phyloP scores from a whole-genome alignment of 768 basidiomycete genomes.

The Leccinum rimulosum region DNA sequence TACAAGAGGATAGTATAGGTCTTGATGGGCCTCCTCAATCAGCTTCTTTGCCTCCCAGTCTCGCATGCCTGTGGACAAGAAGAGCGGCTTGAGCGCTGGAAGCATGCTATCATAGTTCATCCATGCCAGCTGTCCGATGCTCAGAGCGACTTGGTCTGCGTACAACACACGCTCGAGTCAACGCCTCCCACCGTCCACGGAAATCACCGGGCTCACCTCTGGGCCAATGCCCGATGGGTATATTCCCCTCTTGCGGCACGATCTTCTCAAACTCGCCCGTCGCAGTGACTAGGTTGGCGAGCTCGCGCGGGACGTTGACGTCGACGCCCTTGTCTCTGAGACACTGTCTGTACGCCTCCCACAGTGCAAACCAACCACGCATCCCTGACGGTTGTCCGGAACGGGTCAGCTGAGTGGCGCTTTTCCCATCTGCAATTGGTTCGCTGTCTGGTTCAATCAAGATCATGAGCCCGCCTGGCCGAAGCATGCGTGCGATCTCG shows the following conservation, averaged over 20 bases:
- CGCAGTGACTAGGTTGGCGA: slow-evolving; percentile 46
- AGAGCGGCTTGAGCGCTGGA: slow-evolving; percentile 59
- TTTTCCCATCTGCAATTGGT: slow-evolving; percentile 48
- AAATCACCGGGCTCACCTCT: slow-evolving; percentile 39
- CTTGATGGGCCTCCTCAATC: slow-evolving; percentile 60
- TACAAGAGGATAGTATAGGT: slow-evolving; percentile 59
- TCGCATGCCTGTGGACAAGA: slow-evolving; percentile 51
- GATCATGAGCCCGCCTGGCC: slow-evolving; percentile 68
- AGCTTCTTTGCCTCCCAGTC: slow-evolving; percentile 54
- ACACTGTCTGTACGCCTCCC: slow-evolving; percentile 60
- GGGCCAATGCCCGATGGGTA: slow-evolving; percentile 72
- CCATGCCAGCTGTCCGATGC: slow-evolving; percentile 71
- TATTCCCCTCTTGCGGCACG: slow-evolving; percentile 51
- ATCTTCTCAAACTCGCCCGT: slow-evolving; percentile 57
- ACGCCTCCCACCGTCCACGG: slow-evolving; percentile 5
- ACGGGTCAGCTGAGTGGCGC: slow-evolving; percentile 35
- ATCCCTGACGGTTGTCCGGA: slow-evolving; percentile 37
- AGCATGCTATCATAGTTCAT: slow-evolving; percentile 68
- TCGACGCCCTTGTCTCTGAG: slow-evolving; percentile 54
- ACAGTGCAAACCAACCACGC: slow-evolving; percentile 61
- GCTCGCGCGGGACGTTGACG: slow-evolving; percentile 52
- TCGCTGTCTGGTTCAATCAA: slow-evolving; percentile 60
- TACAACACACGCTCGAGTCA: slow-evolving; percentile 10
- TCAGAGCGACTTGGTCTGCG: slow-evolving; percentile 55
- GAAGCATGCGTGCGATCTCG: slow-evolving; percentile 63